Evolutionary conservation across 805 yeast species (phyloP).

Genomic region (Nakazawaea pomicola): DNA sequence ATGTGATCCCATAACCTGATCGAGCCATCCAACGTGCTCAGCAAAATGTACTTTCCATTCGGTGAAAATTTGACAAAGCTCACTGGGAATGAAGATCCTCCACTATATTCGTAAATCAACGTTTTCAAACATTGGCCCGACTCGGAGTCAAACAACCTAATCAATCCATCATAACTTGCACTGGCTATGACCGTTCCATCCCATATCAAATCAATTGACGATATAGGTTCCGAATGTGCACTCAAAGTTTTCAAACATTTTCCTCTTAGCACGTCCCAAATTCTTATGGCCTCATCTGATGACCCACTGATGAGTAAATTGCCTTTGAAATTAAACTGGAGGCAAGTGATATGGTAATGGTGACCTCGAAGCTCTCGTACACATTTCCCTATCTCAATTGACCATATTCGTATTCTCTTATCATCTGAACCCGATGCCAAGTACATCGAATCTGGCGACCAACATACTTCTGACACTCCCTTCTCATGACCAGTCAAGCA

Average conservation of each 20-base stretch:
- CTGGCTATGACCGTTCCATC: constrained; percentile 82
- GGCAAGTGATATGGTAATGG: constrained; percentile 76
- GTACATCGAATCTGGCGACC: constrained; percentile 69
- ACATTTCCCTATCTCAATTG: constrained; percentile 44
- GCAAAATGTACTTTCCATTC: constrained; percentile 73
- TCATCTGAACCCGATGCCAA: constrained; percentile 89
- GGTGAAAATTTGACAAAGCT: constrained; percentile 69
- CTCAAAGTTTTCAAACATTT: constrained; percentile 71
- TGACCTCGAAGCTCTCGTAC: constrained; percentile 62
- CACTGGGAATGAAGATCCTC: constrained; percentile 73
- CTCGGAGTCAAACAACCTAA: constrained; percentile 80
- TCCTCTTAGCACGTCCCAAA: constrained; percentile 83
- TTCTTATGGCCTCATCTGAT: constrained; percentile 83
- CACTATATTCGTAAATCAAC: constrained; percentile 70
- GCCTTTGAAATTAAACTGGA: constrained; percentile 68
- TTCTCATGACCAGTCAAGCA: constrained; percentile 52
- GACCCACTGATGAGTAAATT: constrained; percentile 77
- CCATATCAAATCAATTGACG: constrained; percentile 64
- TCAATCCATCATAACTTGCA: constrained; percentile 87
- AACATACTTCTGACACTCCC: constrained; percentile 72
- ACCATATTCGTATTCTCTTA: constrained; percentile 71
- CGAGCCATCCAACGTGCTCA: constrained; percentile 76
- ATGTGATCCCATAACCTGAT: constrained; percentile 84
- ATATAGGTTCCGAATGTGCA: constrained; percentile 91
- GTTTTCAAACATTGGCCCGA: constrained; percentile 93